Percentiles rank a stretch among this genome's conserved stretches.
These are phyloP conservation scores for Bonia amplexicaulis DNA, from an alignment of 176 grass and related monocot species.

Conservation along the genomic window DNA sequence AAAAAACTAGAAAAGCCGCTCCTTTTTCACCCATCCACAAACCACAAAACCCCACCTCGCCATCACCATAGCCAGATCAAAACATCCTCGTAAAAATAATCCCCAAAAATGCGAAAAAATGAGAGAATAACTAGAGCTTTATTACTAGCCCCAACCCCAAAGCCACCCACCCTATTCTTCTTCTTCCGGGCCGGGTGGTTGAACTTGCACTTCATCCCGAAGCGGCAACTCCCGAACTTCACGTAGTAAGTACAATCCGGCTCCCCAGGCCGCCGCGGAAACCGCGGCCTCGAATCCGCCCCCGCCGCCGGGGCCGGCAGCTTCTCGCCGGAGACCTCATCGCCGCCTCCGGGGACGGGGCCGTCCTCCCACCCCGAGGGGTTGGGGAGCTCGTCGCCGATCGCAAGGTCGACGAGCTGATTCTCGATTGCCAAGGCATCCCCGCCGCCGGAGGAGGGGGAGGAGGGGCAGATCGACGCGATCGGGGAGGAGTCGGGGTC, in stretches of 20 bases:
- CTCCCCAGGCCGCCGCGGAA: slow-evolving; percentile 48
- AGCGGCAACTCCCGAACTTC: slow-evolving; percentile 67
- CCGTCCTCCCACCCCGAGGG: slow-evolving; percentile 48
- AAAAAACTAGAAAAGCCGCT: background rate
- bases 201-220: slow-evolving; percentile 82
- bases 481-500: slow-evolving; percentile 10
- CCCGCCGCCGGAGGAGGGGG: background rate
- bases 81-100: background rate
- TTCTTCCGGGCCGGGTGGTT: slow-evolving; percentile 73
- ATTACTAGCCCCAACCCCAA: background rate
- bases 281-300: slow-evolving; percentile 32
- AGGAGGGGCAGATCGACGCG: slow-evolving; percentile 19
- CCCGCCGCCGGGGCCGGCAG: background rate
- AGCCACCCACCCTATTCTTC: slow-evolving; percentile 38
- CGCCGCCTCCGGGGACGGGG: background rate
- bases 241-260: slow-evolving; percentile 68
- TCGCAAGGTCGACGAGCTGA: slow-evolving; percentile 19
- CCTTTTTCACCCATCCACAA: slow-evolving; percentile 18
- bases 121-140: background rate
- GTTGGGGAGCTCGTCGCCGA: slow-evolving; percentile 11
- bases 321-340: slow-evolving; percentile 4
- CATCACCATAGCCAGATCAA: slow-evolving; percentile 16
- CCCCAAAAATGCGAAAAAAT: background rate
- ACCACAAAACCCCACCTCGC: slow-evolving; percentile 27
- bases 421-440: background rate